Evolutionary conservation across 164 flowering plant genomes (phyloP).

Genomic region (Stephania cephalantha): DNA sequence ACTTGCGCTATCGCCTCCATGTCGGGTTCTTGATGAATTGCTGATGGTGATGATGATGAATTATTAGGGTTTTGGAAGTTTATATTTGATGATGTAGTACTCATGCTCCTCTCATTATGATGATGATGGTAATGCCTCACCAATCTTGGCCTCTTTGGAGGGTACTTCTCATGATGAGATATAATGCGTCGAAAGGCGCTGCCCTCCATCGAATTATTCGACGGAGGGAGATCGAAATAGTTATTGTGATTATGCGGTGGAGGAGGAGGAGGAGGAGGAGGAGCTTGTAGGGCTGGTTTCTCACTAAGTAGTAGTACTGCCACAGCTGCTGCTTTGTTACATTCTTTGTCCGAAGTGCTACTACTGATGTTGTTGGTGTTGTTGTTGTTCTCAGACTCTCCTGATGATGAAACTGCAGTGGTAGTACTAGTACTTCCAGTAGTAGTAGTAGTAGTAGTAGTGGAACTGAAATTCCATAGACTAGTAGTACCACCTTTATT

Average conservation of each 20-base stretch:
- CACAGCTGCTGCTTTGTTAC: constrained; percentile 8
- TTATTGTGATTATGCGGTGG: constrained; percentile 12
- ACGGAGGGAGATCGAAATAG: constrained; percentile 22
- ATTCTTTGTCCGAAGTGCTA: constrained; percentile 10
- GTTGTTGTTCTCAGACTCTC: constrained; percentile 40
- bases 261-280: constrained; percentile 17
- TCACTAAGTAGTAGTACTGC: constrained; percentile 5
- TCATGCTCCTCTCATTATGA: too few species aligned
- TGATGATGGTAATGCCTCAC: constrained; percentile 28
- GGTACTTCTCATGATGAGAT: constrained; percentile 20
- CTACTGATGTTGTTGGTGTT: background rate
- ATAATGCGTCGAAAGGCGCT: constrained; percentile 35
- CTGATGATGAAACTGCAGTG: constrained; percentile 40
- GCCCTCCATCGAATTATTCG: constrained; percentile 16
- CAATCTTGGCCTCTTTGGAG: constrained; percentile 39
- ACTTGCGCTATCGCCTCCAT: constrained; percentile 78
- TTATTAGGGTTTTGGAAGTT: constrained; percentile 56
- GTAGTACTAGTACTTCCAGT: constrained; percentile 1
- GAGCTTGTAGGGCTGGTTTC: constrained; percentile 21
- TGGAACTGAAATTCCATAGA: constrained; percentile 31
- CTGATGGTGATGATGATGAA: constrained; percentile 2
- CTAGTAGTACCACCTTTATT: constrained; percentile 10
- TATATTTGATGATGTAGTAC: constrained; percentile 40
- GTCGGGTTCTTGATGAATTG: constrained; percentile 45
- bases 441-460: constrained; percentile 6